These are phyloP conservation scores for Aciculosporium take DNA, from an alignment of 2,329 filamentous ascomycete species.

Conservation along the genomic window DNA sequence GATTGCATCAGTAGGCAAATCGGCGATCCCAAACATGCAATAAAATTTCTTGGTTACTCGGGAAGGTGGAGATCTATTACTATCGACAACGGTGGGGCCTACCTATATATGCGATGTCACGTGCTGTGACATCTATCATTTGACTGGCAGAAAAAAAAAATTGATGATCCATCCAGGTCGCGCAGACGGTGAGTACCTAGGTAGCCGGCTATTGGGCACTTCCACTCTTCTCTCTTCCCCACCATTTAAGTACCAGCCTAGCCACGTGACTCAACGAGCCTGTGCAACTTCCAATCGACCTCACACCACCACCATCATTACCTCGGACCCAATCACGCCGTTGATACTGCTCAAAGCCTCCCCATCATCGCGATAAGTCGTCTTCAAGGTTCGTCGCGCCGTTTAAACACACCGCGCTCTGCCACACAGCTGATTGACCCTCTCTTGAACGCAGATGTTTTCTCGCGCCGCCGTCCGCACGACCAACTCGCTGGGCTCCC, in stretches of 20 bases:
- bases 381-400: conserved; percentile 9
- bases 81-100: too few relatives aligned
- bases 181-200: conserved; percentile 13
- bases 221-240: background rate
- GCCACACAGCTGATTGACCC: conserved; percentile 25
- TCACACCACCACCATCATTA: conserved; percentile 17
- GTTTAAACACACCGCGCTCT: background rate
- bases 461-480: conserved; percentile 53
- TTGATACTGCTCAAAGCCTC: conserved; percentile 14
- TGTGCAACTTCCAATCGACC: conserved; percentile 18
- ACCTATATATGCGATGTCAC: too few relatives aligned
- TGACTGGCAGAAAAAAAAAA: conserved; percentile 14
- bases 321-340: conserved; percentile 16
- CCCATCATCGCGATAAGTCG: conserved; percentile 8
- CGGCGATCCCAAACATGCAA: conserved; percentile 2
- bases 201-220: background rate
- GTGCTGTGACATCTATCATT: too few relatives aligned
- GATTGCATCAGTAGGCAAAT: conserved; percentile 1
- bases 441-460: conserved; percentile 53
- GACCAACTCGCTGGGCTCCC: conserved; percentile 58
- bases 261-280: conserved; percentile 13
- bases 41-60: conserved; percentile 1
- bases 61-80: too few relatives aligned
- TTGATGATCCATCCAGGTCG: background rate
- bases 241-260: background rate